These are phyloP conservation scores for Lasiodiplodia gonubiensis DNA, from an alignment of 2,329 filamentous ascomycete species.

Conservation along the genomic window DNA sequence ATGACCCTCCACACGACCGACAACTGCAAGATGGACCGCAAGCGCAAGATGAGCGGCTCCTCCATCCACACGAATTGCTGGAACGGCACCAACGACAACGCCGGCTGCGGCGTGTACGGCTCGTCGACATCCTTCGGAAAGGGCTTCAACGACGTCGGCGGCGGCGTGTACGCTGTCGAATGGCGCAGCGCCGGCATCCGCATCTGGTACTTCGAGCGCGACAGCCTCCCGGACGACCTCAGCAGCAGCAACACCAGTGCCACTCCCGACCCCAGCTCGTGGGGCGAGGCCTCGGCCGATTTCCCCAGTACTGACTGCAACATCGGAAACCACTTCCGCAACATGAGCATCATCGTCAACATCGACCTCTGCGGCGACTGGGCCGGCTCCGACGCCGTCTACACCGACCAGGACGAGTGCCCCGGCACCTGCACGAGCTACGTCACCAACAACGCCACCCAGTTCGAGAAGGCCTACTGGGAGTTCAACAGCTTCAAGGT, in stretches of 20 bases:
- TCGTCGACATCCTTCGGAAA: conserved; percentile 32
- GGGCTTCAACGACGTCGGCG: conserved; percentile 47
- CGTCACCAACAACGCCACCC: conserved; percentile 39
- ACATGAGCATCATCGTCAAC: conserved; percentile 28
- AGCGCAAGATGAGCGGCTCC: conserved; percentile 30
- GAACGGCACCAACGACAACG: conserved; percentile 36
- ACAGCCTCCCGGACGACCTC: conserved; percentile 53
- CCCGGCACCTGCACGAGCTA: conserved; percentile 44
- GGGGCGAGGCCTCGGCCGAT: conserved; percentile 42
- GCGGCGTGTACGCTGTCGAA: conserved; percentile 58
- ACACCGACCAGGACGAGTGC: conserved; percentile 19
- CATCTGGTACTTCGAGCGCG: conserved; percentile 59
- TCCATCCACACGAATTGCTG: conserved; percentile 39
- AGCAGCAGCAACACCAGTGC: conserved; percentile 34
- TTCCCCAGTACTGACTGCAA: conserved; percentile 28
- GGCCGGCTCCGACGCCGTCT: conserved; percentile 21
- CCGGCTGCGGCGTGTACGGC: conserved; percentile 31
- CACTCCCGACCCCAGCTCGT: conserved; percentile 52
- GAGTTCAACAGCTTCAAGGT: conserved; percentile 38
- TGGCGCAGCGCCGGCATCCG: conserved; percentile 54
- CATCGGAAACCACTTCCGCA: conserved; percentile 25
- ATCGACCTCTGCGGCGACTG: conserved; percentile 27
- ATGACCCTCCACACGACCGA: conserved; percentile 27
- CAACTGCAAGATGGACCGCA: conserved; percentile 25
- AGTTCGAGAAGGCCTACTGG: conserved; percentile 43